Conservation (phyloP, 495 filamentous ascomycete genomes). For the Elaphomyces granulatus region DNA sequence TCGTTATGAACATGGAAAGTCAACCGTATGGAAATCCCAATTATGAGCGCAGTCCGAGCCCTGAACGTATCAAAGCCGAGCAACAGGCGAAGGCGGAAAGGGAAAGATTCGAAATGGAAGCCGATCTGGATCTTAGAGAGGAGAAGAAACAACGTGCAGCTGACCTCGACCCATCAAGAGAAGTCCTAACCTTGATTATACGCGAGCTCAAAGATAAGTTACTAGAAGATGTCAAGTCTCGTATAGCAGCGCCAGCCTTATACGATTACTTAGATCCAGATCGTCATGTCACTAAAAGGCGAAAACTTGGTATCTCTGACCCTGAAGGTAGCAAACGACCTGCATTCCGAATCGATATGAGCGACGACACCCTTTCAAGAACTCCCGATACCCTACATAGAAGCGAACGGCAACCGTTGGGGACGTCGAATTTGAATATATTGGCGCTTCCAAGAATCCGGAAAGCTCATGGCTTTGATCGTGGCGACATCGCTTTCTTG, state of each 20-base stretch:
- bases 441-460: slow-evolving; percentile 56
- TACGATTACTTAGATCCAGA: slow-evolving; percentile 74
- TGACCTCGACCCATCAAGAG: slow-evolving; percentile 73
- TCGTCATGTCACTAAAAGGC: slow-evolving; percentile 58
- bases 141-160: slow-evolving; percentile 72
- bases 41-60: slow-evolving; percentile 48
- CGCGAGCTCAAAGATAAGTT: slow-evolving; percentile 75
- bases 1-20: slow-evolving; percentile 82
- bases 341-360: slow-evolving; percentile 32
- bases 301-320: slow-evolving; percentile 61
- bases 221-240: slow-evolving; percentile 69
- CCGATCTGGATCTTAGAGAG: slow-evolving; percentile 65
- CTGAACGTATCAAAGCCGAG: slow-evolving; percentile 37
- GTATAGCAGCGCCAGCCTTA: slow-evolving; percentile 67
- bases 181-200: slow-evolving; percentile 60
- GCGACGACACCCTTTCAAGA: slow-evolving; percentile 40
- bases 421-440: slow-evolving; percentile 38
- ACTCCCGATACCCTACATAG: slow-evolving; percentile 50
- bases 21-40: slow-evolving; percentile 53
- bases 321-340: slow-evolving; percentile 41
- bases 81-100: slow-evolving; percentile 39
- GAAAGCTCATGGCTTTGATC: slow-evolving; percentile 45
- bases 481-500: slow-evolving; percentile 52
- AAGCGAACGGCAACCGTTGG: slow-evolving; percentile 18
- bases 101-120: slow-evolving; percentile 47